phyloP scores from a whole-genome alignment of 2,329 filamentous ascomycete genomes.

The Lachnellula cervina region DNA sequence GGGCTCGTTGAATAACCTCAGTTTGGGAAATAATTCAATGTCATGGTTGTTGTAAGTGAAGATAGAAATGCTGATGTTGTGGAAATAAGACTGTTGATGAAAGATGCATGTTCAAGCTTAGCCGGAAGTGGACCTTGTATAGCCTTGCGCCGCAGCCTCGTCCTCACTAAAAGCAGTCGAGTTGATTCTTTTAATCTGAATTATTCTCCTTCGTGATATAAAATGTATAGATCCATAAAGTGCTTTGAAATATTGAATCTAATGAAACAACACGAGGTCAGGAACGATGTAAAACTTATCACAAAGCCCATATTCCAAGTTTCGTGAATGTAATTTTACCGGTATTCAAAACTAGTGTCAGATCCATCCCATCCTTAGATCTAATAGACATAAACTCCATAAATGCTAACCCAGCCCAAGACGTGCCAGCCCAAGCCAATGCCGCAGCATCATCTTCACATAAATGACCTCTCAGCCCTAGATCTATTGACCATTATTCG shows the following conservation, averaged over 20 bases:
- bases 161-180: neutral
- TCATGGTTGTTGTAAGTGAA: neutral
- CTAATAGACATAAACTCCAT: neutral
- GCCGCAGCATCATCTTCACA: neutral
- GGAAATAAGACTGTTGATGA: neutral
- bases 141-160: neutral
- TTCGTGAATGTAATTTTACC: neutral
- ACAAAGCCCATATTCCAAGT: too few species aligned
- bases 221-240: too few species aligned
- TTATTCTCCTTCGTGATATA: too few species aligned
- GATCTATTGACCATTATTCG: neutral
- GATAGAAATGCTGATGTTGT: neutral
- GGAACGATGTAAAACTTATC: too few species aligned
- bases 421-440: neutral
- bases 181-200: neutral
- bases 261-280: too few species aligned
- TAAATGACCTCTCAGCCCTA: neutral
- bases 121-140: neutral
- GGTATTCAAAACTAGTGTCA: neutral
- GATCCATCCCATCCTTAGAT: neutral
- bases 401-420: neutral
- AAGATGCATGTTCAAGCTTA: neutral
- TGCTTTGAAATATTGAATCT: too few species aligned
- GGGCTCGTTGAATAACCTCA: neutral
- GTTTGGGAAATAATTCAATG: neutral